These are phyloP conservation scores for Apiospora arundinis DNA, from an alignment of 2,329 filamentous ascomycete species.

Conservation along the genomic window DNA sequence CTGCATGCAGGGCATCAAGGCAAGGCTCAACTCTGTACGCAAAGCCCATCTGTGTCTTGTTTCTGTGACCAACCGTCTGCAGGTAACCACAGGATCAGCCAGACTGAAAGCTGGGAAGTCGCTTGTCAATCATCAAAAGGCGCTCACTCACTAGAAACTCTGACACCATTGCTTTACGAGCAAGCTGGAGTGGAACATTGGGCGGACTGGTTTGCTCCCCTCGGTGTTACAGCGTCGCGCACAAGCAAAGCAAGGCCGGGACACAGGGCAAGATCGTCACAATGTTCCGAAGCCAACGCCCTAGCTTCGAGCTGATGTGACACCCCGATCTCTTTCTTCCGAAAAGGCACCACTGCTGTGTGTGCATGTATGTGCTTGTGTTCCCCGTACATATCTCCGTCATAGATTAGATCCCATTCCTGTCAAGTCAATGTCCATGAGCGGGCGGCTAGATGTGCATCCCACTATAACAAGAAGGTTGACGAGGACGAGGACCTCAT, in stretches of 20 bases:
- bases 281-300: conserved; percentile 1
- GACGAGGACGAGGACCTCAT: too few relatives aligned
- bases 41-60: background rate
- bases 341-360: background rate
- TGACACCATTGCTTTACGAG: background rate
- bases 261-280: background rate
- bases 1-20: background rate
- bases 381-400: too few relatives aligned
- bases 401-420: too few relatives aligned
- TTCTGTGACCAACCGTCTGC: background rate
- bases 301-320: conserved; percentile 5
- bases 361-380: too few relatives aligned
- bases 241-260: background rate
- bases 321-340: background rate
- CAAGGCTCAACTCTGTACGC: background rate
- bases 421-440: too few relatives aligned
- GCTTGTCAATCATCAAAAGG: background rate
- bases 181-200: background rate
- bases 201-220: background rate
- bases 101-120: background rate
- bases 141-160: background rate
- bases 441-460: too few relatives aligned
- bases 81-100: background rate
- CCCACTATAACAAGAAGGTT: too few relatives aligned
- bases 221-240: conserved; percentile 2